A percentile compares a stretch with the other conserved stretches of the same genome.
phyloP scores from a whole-genome alignment of 2,329 filamentous ascomycete species.

The Botrytis medusae region DNA sequence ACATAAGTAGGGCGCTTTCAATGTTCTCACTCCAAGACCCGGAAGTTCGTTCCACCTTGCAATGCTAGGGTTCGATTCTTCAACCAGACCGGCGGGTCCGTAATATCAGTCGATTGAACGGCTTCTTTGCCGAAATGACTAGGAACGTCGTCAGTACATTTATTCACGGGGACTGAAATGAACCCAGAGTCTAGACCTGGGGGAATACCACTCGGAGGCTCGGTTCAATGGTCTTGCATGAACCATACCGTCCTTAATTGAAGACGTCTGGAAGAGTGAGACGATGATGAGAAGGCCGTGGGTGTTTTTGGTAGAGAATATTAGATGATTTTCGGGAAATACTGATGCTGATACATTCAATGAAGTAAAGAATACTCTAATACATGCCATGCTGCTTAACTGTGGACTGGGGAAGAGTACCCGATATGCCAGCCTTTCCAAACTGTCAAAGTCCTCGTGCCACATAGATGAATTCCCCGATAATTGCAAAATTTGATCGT shows the following conservation, averaged over 20 bases:
- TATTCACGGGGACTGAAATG: neutral
- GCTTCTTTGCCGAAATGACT: neutral
- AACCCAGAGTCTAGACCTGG: neutral
- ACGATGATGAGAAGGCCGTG: neutral
- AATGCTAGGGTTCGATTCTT: neutral
- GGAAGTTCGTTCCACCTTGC: neutral
- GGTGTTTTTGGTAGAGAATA: neutral
- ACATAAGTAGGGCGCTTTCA: neutral
- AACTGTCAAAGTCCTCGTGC: neutral
- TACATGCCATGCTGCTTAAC: neutral
- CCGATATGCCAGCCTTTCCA: neutral
- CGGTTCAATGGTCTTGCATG: neutral
- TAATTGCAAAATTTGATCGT: neutral
- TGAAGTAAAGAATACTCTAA: neutral
- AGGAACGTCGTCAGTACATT: neutral
- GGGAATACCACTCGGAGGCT: neutral
- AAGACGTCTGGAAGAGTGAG: neutral
- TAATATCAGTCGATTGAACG: constrained; percentile 9
- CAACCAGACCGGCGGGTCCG: constrained; percentile 1
- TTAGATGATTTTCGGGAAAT: neutral
- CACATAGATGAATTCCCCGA: constrained; percentile 1
- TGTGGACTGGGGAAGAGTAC: neutral
- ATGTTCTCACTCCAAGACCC: neutral
- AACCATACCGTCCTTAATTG: neutral
- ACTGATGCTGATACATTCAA: neutral